These are phyloP conservation scores for Aspergillus fijiensis DNA, from an alignment of 2,329 filamentous ascomycete species.

Conservation along the genomic window DNA sequence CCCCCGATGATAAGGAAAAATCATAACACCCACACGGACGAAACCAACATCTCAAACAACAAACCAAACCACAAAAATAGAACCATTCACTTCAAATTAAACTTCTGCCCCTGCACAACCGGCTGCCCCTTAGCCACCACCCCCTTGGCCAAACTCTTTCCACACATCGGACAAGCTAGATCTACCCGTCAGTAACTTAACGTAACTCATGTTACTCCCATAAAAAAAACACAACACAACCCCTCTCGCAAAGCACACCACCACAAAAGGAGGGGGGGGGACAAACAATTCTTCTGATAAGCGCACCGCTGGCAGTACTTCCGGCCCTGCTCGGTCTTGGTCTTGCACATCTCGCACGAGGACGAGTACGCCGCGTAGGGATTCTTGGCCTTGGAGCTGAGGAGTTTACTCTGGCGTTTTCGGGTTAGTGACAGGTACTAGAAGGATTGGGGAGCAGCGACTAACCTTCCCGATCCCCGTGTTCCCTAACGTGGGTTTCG, in stretches of 20 bases:
- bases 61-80: neutral
- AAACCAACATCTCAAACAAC: neutral
- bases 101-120: constrained; percentile 61
- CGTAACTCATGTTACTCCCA: constrained; percentile 17
- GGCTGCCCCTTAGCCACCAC: constrained; percentile 48
- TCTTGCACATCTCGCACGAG: constrained; percentile 62
- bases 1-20: neutral
- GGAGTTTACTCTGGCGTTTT: constrained; percentile 58
- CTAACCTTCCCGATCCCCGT: constrained; percentile 62
- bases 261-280: neutral
- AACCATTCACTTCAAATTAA: constrained; percentile 57
- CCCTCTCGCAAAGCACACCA: neutral
- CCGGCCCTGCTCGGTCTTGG: constrained; percentile 61
- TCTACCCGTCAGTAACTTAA: neutral
- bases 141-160: constrained; percentile 54
- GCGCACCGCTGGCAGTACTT: constrained; percentile 63
- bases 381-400: constrained; percentile 65
- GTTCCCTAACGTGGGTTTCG: constrained; percentile 53
- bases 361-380: constrained; percentile 65
- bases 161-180: constrained; percentile 63
- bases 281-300: constrained; percentile 60
- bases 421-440: too few relatives aligned
- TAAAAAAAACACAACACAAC: neutral
- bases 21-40: neutral
- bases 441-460: constrained; percentile 7